Conservation (phyloP, 257 asterid species). For the Solanum lycopersicoides region DNA sequence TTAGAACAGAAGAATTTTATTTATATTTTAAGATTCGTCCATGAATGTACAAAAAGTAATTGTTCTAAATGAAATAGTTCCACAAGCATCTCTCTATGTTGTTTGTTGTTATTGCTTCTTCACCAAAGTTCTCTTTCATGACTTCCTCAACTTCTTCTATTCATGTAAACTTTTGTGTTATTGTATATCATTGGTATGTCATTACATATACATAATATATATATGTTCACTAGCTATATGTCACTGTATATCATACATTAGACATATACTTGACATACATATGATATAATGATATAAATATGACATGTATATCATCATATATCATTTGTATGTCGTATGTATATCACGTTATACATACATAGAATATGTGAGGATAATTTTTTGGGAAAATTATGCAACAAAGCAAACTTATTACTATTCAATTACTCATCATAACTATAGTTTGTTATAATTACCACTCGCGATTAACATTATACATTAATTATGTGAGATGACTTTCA, state of each 20-base stretch:
- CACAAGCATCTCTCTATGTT: background rate
- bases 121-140: background rate
- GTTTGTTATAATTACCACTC: too few species aligned
- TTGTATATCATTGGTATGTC: background rate
- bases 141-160: too few species aligned
- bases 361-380: background rate
- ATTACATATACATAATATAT: too few species aligned
- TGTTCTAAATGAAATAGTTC: background rate
- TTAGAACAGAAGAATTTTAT: too few species aligned
- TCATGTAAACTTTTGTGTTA: background rate
- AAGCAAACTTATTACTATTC: too few species aligned
- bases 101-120: background rate
- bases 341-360: background rate
- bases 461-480: too few species aligned
- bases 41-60: too few species aligned
- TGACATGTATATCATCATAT: background rate
- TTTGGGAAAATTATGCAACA: too few species aligned
- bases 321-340: background rate
- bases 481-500: too few species aligned
- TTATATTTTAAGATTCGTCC: background rate
- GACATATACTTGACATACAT: background rate
- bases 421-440: too few species aligned
- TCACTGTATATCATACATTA: background rate
- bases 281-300: background rate
- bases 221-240: background rate